Base-by-base conservation (phyloP, 495 filamentous ascomycete genomes). In the Penicillium lagena region DNA sequence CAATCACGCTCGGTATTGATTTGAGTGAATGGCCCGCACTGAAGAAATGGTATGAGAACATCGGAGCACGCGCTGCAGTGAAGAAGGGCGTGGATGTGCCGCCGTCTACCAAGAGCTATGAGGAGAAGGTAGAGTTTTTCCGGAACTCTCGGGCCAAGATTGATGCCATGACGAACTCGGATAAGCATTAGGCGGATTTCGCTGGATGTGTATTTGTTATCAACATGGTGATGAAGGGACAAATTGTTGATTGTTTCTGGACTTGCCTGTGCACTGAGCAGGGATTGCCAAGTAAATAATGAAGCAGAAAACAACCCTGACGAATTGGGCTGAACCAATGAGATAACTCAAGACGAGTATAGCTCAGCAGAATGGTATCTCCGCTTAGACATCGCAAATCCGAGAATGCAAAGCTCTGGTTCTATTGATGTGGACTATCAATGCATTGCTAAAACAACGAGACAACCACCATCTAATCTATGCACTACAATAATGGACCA, bases 21-120 rank as follows among this genome's bases (percentile, higher is more conserved):
- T 46, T 71, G 34, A 52, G 51, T 4, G 63, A 66, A 40, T 71
- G 63, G 52, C 66, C 69, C 0, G 54, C 54, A 11, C 15, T 68
- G 43, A 61, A 63, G 43, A 54, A 52, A 29, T 68, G 64, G 64
- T 29, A 30, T 13, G 58, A 64, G 12, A 42, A 52, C 42, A 68
- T 68, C 27, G 49, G 43, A 2, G 36, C 51, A 48, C 52, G 64
- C n/a, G 43, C 46, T 15, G 64, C 64, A 12, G 64, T 66, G 13
- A 37, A 52, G 46, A 66, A 56, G 55, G 64, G 62, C 0, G 15
- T 49, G 9, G 38, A 47, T 45, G 45, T 62, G 30, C 64, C 64
- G 7, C 39, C 50, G 9, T 39, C 47, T 29, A 50, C 39, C 2
- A 37, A 44, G 11, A 47, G 52, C 17, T 45, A 51, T 3, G 64